Evolutionary conservation across 1,139 yeast genomes (phyloP).

Genomic region (Yamadazyma buinensis): DNA sequence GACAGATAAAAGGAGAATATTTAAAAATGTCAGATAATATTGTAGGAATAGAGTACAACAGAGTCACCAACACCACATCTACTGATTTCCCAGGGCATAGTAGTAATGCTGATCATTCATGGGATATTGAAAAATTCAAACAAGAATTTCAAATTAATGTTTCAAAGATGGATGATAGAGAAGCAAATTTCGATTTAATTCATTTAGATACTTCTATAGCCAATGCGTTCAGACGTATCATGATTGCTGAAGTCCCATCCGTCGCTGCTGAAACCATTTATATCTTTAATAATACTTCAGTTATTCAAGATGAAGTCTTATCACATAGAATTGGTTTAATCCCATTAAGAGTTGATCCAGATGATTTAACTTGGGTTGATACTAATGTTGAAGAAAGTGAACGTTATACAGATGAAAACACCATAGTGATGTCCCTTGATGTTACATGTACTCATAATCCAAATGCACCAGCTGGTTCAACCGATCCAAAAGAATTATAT

Average conservation of each 20-base stretch:
- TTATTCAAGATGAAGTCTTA: constrained; percentile 93
- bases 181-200: constrained; percentile 81
- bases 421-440: constrained; percentile 77
- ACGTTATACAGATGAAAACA: constrained; percentile 79
- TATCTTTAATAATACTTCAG: constrained; percentile 90
- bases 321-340: constrained; percentile 93
- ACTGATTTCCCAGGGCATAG: constrained; percentile 88
- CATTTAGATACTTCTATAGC: constrained; percentile 90
- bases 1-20: background rate
- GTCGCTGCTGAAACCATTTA: constrained; percentile 93
- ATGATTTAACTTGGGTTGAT: constrained; percentile 75
- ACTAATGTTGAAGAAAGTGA: constrained; percentile 58
- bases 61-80: constrained; percentile 83
- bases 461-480: constrained; percentile 72
- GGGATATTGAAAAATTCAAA: constrained; percentile 84
- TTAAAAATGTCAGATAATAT: constrained; percentile 46
- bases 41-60: constrained; percentile 85
- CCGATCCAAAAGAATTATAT: constrained; percentile 80
- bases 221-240: constrained; percentile 94
- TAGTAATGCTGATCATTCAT: constrained; percentile 60
- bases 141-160: constrained; percentile 67
- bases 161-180: constrained; percentile 58
- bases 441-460: constrained; percentile 84
- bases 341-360: constrained; percentile 93
- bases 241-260: constrained; percentile 94